Evolutionary conservation across 2,329 filamentous ascomycete species (phyloP).

Genomic region (Trichoderma polysporum): DNA sequence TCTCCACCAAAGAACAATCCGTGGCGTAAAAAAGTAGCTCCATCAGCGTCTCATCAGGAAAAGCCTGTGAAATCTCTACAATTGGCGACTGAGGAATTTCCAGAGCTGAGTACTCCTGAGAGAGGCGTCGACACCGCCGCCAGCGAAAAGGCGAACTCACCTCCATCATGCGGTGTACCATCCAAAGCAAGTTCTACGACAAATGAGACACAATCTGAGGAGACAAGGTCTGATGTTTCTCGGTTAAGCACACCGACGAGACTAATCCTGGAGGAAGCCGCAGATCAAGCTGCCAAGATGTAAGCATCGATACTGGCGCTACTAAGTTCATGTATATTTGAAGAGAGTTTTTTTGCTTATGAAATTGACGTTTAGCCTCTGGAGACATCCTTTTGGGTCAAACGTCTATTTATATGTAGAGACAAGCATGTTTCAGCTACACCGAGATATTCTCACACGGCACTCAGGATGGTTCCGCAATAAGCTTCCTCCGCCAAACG

Average conservation of each 20-base stretch:
- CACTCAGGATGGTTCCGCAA: conserved; percentile 38
- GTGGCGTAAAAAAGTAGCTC: conserved; percentile 26
- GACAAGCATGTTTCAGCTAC: conserved; percentile 30
- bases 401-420: conserved; percentile 34
- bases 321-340: not conserved
- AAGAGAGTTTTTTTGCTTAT: not conserved
- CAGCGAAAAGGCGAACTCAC: conserved; percentile 22
- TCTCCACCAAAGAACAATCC: conserved; percentile 37
- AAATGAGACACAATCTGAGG: not conserved
- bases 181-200: not conserved
- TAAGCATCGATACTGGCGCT: not conserved
- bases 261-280: conserved; percentile 30
- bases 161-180: conserved; percentile 18
- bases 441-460: conserved; percentile 36
- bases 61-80: not conserved
- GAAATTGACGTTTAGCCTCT: conserved; percentile 28
- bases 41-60: not conserved
- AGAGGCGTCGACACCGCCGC: not conserved
- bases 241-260: conserved; percentile 22
- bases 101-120: conserved; percentile 24
- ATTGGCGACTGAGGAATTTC: conserved; percentile 21
- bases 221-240: not conserved
- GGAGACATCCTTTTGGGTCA: conserved; percentile 34
- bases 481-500: conserved; percentile 32
- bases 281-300: conserved; percentile 31